A percentile compares a stretch with the other conserved stretches of the same genome.
Evolutionary conservation across 495 filamentous ascomycete genomes (phyloP).

Genomic region (Cercophora samala): DNA sequence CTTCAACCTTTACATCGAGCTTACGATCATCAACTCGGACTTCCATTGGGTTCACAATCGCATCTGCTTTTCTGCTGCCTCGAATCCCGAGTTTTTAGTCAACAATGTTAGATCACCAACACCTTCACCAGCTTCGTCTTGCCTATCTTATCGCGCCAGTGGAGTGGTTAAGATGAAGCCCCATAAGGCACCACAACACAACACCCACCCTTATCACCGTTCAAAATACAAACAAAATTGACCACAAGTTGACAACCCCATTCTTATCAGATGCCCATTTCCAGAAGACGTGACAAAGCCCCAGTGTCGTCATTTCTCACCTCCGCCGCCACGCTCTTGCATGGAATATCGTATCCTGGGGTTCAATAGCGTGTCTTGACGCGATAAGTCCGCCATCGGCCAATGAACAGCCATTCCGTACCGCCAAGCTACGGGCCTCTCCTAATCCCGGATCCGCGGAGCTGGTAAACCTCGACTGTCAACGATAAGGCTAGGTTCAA

Average conservation of each 20-base stretch:
- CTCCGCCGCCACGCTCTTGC: neutral
- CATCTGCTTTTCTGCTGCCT: neutral
- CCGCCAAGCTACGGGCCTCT: no score
- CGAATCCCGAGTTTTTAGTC: neutral
- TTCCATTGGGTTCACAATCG: no score
- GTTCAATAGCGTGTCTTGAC: neutral
- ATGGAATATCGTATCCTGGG: neutral
- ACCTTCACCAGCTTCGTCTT: neutral
- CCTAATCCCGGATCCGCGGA: no score
- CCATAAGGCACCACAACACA: neutral
- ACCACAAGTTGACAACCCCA: neutral
- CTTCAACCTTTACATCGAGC: no score
- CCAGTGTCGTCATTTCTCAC: neutral
- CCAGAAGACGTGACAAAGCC: neutral
- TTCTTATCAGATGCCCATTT: neutral
- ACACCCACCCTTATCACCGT: neutral
- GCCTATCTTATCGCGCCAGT: neutral
- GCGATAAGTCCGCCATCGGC: no score
- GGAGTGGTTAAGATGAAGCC: neutral
- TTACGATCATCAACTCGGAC: no score
- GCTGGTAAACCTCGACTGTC: no score
- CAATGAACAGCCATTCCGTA: no score
- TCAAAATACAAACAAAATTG: neutral
- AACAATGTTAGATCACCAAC: neutral
- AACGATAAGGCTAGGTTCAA: neutral